Conservation (phyloP, 2,329 filamentous ascomycete species). For the Ophiobolus disseminans region DNA sequence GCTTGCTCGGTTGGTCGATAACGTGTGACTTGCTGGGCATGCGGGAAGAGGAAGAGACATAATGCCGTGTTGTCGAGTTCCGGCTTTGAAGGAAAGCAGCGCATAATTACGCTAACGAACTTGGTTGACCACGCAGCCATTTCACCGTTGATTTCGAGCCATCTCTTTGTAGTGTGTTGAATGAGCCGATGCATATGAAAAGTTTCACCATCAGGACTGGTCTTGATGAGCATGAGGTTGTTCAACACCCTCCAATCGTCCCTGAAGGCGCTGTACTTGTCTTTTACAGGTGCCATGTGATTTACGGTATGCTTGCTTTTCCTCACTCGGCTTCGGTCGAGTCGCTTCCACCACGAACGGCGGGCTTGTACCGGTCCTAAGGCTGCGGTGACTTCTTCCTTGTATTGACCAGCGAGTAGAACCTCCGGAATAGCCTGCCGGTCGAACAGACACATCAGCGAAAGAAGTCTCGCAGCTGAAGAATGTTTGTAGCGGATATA, state of each 20-base stretch:
- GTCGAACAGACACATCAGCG: conserved; percentile 40
- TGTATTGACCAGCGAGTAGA: conserved; percentile 21
- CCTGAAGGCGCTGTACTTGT: conserved; percentile 12
- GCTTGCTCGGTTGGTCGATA: too few relatives aligned
- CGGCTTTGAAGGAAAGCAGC: too few relatives aligned
- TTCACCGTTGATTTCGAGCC: conserved; percentile 28
- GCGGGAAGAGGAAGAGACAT: too few relatives aligned
- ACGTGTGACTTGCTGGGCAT: too few relatives aligned
- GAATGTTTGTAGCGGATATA: conserved; percentile 40
- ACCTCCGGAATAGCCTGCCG: conserved; percentile 28
- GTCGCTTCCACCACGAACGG: too few relatives aligned
- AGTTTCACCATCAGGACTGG: conserved; percentile 6
- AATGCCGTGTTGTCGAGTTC: too few relatives aligned
- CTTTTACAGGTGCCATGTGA: too few relatives aligned
- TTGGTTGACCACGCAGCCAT: conserved; percentile 32
- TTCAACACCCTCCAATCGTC: conserved; percentile 19
- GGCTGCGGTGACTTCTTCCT: background rate
- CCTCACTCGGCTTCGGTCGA: too few relatives aligned
- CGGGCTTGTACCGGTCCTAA: too few relatives aligned
- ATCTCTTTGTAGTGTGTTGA: conserved; percentile 23
- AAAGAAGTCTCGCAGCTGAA: conserved; percentile 52
- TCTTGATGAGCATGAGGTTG: conserved; percentile 19
- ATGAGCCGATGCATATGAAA: conserved; percentile 31
- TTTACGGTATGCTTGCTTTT: too few relatives aligned
- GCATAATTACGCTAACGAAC: conserved; percentile 30